Evolutionary conservation across 1,284 basidiomycete genomes (phyloP).

Genomic region (Termitomyces sp.): DNA sequence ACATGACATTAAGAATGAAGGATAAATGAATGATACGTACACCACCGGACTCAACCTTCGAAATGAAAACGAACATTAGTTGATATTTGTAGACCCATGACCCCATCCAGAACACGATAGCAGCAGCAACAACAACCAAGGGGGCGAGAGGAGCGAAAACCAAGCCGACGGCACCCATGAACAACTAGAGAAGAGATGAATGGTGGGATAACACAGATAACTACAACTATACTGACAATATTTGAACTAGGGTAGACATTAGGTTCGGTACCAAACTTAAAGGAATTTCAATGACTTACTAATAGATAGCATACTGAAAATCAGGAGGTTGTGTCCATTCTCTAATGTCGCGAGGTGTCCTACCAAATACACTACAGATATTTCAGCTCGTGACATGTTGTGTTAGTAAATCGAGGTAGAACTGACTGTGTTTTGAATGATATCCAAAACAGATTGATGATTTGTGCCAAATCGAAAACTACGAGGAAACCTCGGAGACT

Average conservation of each 20-base stretch:
- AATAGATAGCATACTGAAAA: constrained; percentile 89
- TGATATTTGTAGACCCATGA: constrained; percentile 88
- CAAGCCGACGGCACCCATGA: constrained; percentile 83
- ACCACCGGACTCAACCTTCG: constrained; percentile 87
- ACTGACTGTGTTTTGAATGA: constrained; percentile 71
- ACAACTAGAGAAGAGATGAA: constrained; percentile 46
- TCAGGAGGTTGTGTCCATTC: constrained; percentile 95
- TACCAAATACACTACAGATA: constrained; percentile 70
- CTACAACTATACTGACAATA: constrained; percentile 37
- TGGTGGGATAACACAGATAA: constrained; percentile 2
- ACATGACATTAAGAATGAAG: background rate
- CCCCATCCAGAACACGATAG: constrained; percentile 79
- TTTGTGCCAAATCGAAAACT: constrained; percentile 93
- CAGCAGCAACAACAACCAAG: constrained; percentile 72
- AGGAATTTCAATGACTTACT: constrained; percentile 44
- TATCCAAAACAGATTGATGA: constrained; percentile 84
- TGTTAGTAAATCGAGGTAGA: background rate
- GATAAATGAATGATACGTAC: constrained; percentile 42
- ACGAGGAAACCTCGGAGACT: constrained; percentile 90
- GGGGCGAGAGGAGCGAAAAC: constrained; percentile 92
- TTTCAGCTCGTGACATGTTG: background rate
- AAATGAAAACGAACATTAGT: constrained; percentile 87
- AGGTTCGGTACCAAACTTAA: constrained; percentile 1
- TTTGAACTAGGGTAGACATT: constrained; percentile 48
- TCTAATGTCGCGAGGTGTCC: constrained; percentile 92